Percentiles rank a stretch among this genome's conserved stretches.
These are phyloP conservation scores for Wickerhamomyces xylosicus DNA, from an alignment of 805 yeast genomes.

Conservation along the genomic window DNA sequence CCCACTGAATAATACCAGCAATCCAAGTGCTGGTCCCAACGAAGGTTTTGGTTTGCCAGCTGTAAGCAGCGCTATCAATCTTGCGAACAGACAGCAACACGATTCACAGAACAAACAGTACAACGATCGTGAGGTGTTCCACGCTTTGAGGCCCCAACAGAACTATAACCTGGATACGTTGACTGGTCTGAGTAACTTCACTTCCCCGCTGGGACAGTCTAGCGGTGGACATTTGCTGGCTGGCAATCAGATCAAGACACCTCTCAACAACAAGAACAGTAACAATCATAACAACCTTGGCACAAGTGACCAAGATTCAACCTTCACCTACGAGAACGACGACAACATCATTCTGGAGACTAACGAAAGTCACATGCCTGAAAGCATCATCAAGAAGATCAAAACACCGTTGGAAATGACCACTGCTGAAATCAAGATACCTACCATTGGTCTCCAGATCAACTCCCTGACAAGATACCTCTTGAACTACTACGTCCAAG, in stretches of 20 bases:
- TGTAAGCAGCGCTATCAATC: too few relatives aligned
- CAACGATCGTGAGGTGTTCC: conserved; percentile 18
- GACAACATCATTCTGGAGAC: conserved; percentile 13
- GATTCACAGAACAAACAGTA: neutral
- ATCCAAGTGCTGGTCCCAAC: too few relatives aligned
- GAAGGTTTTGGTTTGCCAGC: too few relatives aligned
- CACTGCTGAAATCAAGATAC: conserved; percentile 50
- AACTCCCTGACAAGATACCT: conserved; percentile 66
- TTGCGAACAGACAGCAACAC: neutral
- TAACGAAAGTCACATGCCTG: conserved; percentile 35
- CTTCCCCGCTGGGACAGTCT: neutral
- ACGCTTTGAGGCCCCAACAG: conserved; percentile 15
- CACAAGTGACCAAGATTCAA: too few relatives aligned
- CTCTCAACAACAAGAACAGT: neutral
- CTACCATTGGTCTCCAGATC: conserved; percentile 51
- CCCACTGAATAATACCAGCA: conserved; percentile 8
- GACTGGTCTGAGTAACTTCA: neutral
- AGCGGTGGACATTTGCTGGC: too few relatives aligned
- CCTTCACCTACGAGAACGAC: conserved; percentile 1
- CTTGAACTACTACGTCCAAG: conserved; percentile 58
- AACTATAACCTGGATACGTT: neutral
- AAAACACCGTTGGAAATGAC: conserved; percentile 34
- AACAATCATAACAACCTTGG: neutral
- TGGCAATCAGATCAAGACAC: neutral
- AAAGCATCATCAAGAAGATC: conserved; percentile 32